Base-by-base conservation (phyloP, 805 yeast genomes). In the Candida ascalaphidarum region DNA sequence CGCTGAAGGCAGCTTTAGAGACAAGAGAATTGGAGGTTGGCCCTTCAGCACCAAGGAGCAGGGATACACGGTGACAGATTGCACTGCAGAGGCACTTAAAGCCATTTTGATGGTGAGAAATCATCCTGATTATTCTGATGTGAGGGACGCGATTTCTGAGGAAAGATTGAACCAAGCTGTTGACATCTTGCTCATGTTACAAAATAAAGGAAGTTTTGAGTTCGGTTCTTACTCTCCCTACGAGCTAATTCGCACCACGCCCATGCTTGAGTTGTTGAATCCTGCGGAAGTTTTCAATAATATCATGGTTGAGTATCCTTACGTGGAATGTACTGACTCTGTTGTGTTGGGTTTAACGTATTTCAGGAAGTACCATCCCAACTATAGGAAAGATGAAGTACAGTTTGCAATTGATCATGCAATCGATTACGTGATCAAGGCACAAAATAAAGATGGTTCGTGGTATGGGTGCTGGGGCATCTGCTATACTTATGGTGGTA, bases 391-490 rank as follows among this genome's bases (percentile, higher is more conserved):
- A 4, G 68, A 63, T 4, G 86, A 82, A 18, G 79, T 92, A 17
- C 58, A 65, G 28, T 35, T 57, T n/a, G 77, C 96, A 0, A 81
- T 92, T 25, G 62, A 71, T 4, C 65, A 74, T 30, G 97, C 96
- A 0, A 67, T 84, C 11, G 52, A 68, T 4, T 92, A 80, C 44
- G 82, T 92, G 24, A 71, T 70, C 27, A 52, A 61, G 3, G 71
- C 72, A 2, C 98, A 92, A 53, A 61, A 65, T 24, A 44, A 47
- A 0, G 95, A 92, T 52, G 99, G 99, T 0, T 77, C 94, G 10
- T 92, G 97, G 97, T 94, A 88, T 51, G 99, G 99, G 1, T 77
- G 85, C 22, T 92, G 99, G 99, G 99, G 98, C 21, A 78, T 92
- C 4, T 92, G 99, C 50, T 86, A 68, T 49, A 83, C 96, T 0